Base-by-base conservation (phyloP, 2,329 filamentous ascomycete genomes). In the Aspergillus vadensis region DNA sequence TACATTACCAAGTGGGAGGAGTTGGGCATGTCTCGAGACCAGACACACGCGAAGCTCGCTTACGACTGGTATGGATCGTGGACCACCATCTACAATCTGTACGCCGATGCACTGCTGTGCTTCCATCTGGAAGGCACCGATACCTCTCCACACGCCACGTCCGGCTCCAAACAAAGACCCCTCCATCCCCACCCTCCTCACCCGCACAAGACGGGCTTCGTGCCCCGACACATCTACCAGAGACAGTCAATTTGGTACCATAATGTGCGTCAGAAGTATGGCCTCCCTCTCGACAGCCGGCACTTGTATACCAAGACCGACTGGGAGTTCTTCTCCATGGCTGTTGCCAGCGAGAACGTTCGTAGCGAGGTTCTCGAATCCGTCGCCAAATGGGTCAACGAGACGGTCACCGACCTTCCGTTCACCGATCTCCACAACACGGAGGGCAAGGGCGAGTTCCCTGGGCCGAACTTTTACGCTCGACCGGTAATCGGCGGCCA, bases 301-400 rank as follows among this genome's bases (percentile, higher is more conserved):
- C 91, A 95, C 74, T 76, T 94, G 3, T 95, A 95, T 75, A 89
- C 91, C 36, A 96, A 96, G 78, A 92, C 89, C 30, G 92, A 96
- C 77, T 96, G 92, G 92, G 89, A 95, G 69, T 92, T 96, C 74
- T 93, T 95, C 74, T 90, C 91, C 0, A 91, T 92, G 50, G 90
- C 91, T 1, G 89, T 96, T 5, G 86, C 91, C 4, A 87, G 86
- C 67, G 84, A 85, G 72, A 78, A 82, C 60, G 89, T 90, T 1
- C 84, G 91, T 57, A 82, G 83, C 2, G 86, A 90, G 72, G 92
- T 96, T 54, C 78, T 95, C 38, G 83, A 91, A 61, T 85, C 86
- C 17, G 88, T 95, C 43, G 90, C 91, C 1, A 80, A 79, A 58
- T 96, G 92, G 92, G 81, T 96, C 61, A 96, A 95, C 70, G 91